Conservation (phyloP, 768 basidiomycete species). For the Lyophyllum atratum region DNA sequence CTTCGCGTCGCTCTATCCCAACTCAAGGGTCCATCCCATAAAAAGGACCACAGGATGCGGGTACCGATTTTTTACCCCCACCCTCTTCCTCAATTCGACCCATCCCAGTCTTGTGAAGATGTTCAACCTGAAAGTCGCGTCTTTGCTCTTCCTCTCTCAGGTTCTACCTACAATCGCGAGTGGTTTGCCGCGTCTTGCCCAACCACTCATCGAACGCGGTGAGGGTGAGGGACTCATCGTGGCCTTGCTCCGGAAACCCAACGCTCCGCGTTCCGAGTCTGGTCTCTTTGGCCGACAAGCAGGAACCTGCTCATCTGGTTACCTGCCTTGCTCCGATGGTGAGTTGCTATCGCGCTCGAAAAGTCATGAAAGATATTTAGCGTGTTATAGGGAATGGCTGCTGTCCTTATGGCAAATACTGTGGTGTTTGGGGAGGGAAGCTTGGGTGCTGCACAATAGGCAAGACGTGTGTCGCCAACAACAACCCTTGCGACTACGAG, state of each 20-base stretch:
- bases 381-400: slow-evolving; percentile 15
- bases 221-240: not conserved
- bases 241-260: slow-evolving; percentile 10
- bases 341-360: not conserved
- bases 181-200: not conserved
- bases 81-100: not conserved
- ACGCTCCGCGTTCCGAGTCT: not conserved
- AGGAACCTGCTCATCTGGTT: slow-evolving; percentile 7
- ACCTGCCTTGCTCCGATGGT: slow-evolving; percentile 14
- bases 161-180: slow-evolving; percentile 1
- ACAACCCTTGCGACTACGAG: slow-evolving; percentile 12
- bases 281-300: slow-evolving; percentile 1
- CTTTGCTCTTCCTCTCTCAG: not conserved
- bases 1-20: not conserved
- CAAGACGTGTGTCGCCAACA: slow-evolving; percentile 17
- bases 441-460: slow-evolving; percentile 23
- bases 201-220: not conserved
- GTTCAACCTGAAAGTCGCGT: not conserved
- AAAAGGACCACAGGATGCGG: not conserved
- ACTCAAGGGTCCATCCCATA: not conserved
- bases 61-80: not conserved
- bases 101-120: not conserved
- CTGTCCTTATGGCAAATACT: slow-evolving; percentile 22
- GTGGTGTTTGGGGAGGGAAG: slow-evolving; percentile 22
- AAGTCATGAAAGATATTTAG: not conserved